Base-by-base conservation (phyloP, 495 filamentous ascomycete genomes). In the Penicillium pulvis region DNA sequence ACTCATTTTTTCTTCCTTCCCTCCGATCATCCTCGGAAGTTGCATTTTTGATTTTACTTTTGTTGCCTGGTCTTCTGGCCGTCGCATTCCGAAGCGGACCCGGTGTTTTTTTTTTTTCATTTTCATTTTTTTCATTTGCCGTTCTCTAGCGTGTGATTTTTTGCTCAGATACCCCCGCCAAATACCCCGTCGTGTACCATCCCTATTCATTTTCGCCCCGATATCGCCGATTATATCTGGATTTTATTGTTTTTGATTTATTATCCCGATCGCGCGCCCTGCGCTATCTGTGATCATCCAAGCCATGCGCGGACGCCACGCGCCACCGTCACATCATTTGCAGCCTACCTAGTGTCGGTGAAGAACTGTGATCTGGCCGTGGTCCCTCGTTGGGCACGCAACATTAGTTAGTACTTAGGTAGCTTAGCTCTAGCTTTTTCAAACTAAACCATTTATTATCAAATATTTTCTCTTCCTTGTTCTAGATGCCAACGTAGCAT, bases 171-270 rank as follows among this genome's bases (percentile, higher is more conserved):
- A 66, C 63, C 56, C 65, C 59, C 60, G 47, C 53, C 53, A 56
- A 60, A 67, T 61, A 57, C 59, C 61, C 61, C 43, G 48, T 69
- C 51, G 54, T 69, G 56, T 67, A 67, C 17, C 41, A 11, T 52
- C 33, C 61, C 56, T 66, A 55, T 53, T 56, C 31, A 55, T 66
- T 66, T 60, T 66, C 63, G 61, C 50, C 39, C 63, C 63, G 55
- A 63, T 51, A 53, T 55, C 52, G 46, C 26, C 20, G 33, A 36
- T 36, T 41, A 6, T 41, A 16, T 48, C 11, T 51, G 17, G 30
- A 17, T 43, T 47, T 58, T 47, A 14, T 26, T 51, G 19, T 53
- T 61, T 56, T 48, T 44, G 20, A 28, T 28, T 28, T 28, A 23
- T 23, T 28, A 28, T 28, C 17, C 54, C 56, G 59, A 50, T 64